phyloP scores from a whole-genome alignment of 306 rosid species.

The Potentilla sterilis region DNA sequence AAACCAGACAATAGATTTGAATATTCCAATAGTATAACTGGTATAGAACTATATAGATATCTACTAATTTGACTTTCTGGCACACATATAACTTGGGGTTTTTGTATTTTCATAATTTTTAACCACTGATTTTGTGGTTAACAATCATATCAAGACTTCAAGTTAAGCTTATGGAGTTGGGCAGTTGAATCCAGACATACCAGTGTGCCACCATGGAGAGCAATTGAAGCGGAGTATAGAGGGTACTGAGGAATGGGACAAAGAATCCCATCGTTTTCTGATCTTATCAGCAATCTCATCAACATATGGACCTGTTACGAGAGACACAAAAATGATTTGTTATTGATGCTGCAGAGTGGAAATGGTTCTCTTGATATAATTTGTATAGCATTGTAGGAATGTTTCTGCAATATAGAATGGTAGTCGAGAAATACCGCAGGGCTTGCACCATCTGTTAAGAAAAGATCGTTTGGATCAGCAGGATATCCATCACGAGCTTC shows the following conservation, averaged over 20 bases:
- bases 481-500: constrained; percentile 83
- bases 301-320: constrained; percentile 71
- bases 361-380: not conserved
- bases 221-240: constrained; percentile 87
- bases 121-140: not conserved
- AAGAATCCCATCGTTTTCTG: constrained; percentile 75
- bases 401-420: not conserved
- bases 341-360: not conserved
- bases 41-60: not conserved
- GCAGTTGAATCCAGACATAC: constrained; percentile 34
- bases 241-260: constrained; percentile 97
- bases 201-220: constrained; percentile 86
- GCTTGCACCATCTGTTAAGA: constrained; percentile 96
- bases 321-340: constrained; percentile 12
- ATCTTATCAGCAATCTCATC: constrained; percentile 81
- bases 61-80: constrained; percentile 19
- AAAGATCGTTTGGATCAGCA: constrained; percentile 67
- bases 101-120: not conserved
- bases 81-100: not conserved
- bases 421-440: constrained; percentile 53
- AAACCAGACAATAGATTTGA: constrained; percentile 19
- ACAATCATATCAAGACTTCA: not conserved
- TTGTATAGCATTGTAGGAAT: not conserved
- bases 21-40: constrained; percentile 2
- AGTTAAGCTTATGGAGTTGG: not conserved